A percentile compares a stretch with the other conserved stretches of the same genome.
These are phyloP conservation scores for Penicillium canescens DNA, from an alignment of 495 filamentous ascomycete species.

Conservation along the genomic window DNA sequence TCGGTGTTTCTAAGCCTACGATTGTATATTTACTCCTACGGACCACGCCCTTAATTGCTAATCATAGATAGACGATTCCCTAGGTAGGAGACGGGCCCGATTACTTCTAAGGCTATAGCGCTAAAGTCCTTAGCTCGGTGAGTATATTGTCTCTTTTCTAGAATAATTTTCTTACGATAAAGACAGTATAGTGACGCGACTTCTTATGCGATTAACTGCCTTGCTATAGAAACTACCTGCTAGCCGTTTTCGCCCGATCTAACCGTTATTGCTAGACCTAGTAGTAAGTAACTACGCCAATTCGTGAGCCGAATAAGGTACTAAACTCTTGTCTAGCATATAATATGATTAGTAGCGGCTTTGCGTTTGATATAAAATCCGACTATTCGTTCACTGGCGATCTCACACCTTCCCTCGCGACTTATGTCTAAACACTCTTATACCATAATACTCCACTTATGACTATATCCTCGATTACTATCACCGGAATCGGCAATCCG, in stretches of 20 bases:
- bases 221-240: background rate
- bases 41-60: background rate
- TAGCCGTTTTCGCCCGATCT: conserved; percentile 1
- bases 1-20: background rate
- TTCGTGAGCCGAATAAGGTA: background rate
- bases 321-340: background rate
- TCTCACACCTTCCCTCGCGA: background rate
- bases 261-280: background rate
- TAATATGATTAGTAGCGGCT: background rate
- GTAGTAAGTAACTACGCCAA: background rate
- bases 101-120: conserved; percentile 6
- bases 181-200: background rate
- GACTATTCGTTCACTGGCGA: background rate
- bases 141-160: background rate
- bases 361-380: conserved; percentile 1
- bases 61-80: conserved; percentile 3
- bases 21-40: background rate
- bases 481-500: background rate
- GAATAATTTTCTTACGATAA: background rate
- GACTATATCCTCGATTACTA: background rate
- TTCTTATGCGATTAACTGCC: conserved; percentile 5
- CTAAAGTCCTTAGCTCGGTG: background rate
- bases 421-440: background rate
- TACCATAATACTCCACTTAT: background rate
- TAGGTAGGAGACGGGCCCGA: conserved; percentile 1